A percentile compares a stretch with the other conserved stretches of the same genome.
Evolutionary conservation across 2,329 filamentous ascomycete genomes (phyloP).

Genomic region (Sporothrix globosa): DNA sequence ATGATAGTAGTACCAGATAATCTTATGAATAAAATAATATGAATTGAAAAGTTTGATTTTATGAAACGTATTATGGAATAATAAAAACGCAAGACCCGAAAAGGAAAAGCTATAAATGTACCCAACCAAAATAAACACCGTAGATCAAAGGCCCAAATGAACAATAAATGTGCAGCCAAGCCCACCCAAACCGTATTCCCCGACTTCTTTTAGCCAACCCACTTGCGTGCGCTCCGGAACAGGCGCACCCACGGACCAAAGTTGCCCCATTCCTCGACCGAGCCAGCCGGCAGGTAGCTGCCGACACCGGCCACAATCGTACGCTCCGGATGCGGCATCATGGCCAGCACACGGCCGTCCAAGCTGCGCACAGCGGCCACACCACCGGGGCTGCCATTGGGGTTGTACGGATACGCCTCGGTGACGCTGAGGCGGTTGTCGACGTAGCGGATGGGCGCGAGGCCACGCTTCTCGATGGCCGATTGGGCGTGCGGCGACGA

Average conservation of each 20-base stretch:
- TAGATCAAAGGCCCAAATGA: not conserved
- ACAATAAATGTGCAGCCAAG: not conserved
- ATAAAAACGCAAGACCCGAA: too few relatives aligned
- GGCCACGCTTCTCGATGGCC: slow-evolving; percentile 64
- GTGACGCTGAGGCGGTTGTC: slow-evolving; percentile 79
- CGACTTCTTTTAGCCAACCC: slow-evolving; percentile 65
- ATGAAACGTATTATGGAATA: too few relatives aligned
- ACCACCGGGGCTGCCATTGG: slow-evolving; percentile 78
- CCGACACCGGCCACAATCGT: slow-evolving; percentile 78
- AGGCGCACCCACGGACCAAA: slow-evolving; percentile 83
- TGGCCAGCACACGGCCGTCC: slow-evolving; percentile 79
- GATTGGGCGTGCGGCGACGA: slow-evolving; percentile 55
- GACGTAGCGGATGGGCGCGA: slow-evolving; percentile 80
- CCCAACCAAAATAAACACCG: slow-evolving; percentile 15
- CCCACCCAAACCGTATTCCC: not conserved
- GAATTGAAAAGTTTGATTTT: too few relatives aligned
- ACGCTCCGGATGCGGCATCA: slow-evolving; percentile 96
- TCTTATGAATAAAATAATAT: too few relatives aligned
- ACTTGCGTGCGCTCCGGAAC: slow-evolving; percentile 87
- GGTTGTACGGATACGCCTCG: slow-evolving; percentile 85
- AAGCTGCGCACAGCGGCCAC: slow-evolving; percentile 76
- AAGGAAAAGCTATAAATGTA: not conserved
- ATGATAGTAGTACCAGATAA: too few relatives aligned
- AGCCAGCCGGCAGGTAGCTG: slow-evolving; percentile 68
- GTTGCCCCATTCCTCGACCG: slow-evolving; percentile 71